Percentiles rank a stretch among this genome's conserved stretches.
These are phyloP conservation scores for Leucocoprinus leucothites DNA, from an alignment of 768 basidiomycete species.

Conservation along the genomic window DNA sequence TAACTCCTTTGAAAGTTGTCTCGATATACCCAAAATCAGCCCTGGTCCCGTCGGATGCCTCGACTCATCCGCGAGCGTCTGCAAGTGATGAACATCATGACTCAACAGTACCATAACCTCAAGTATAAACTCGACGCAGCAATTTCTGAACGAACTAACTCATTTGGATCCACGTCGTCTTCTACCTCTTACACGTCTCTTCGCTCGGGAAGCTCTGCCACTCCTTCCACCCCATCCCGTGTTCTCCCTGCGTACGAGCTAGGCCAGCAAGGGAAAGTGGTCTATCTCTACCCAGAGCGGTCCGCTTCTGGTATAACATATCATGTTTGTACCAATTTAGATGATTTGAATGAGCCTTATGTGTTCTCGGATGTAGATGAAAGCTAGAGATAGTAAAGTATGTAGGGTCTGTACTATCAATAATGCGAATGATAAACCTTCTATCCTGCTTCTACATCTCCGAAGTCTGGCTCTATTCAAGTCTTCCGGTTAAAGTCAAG, in stretches of 20 bases:
- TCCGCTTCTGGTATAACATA: background rate
- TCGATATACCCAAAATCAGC: background rate
- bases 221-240: background rate
- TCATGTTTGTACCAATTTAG: background rate
- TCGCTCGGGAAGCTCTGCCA: background rate
- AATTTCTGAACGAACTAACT: background rate
- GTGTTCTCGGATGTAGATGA: background rate
- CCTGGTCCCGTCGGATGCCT: background rate
- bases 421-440: too few species aligned
- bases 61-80: conserved; percentile 9
- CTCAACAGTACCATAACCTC: background rate
- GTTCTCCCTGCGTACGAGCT: background rate
- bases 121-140: background rate
- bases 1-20: background rate
- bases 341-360: conserved; percentile 9
- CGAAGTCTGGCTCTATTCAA: too few species aligned
- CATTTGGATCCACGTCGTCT: background rate
- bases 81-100: background rate
- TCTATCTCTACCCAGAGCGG: conserved; percentile 8
- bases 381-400: too few species aligned
- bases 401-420: too few species aligned
- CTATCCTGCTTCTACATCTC: too few species aligned
- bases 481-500: too few species aligned
- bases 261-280: background rate
- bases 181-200: background rate